These are phyloP conservation scores for Monosporascus sp. DNA, from an alignment of 2,329 filamentous ascomycete species.

Conservation along the genomic window DNA sequence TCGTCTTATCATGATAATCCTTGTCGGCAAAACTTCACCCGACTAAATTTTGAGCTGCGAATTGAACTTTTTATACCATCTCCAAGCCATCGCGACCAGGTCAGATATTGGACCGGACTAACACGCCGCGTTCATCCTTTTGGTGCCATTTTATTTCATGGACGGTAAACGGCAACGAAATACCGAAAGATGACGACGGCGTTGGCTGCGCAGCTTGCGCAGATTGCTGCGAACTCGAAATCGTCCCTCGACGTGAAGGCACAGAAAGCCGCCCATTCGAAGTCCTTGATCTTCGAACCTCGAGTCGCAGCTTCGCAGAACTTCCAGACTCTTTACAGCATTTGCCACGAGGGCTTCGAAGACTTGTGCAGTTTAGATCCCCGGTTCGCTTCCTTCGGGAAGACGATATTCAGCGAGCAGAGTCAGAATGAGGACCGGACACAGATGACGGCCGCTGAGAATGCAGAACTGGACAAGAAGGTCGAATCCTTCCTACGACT, in stretches of 20 bases:
- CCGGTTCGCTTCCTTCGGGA: constrained; percentile 68
- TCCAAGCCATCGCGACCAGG: background rate
- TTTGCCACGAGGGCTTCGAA: constrained; percentile 84
- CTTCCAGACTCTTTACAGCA: constrained; percentile 80
- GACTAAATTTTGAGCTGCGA: background rate
- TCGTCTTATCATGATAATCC: background rate
- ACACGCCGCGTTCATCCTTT: constrained; percentile 4
- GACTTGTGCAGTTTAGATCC: constrained; percentile 84
- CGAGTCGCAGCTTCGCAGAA: constrained; percentile 80
- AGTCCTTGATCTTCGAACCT: constrained; percentile 90
- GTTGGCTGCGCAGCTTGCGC: constrained; percentile 88
- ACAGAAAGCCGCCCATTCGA: constrained; percentile 84
- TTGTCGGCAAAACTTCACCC: background rate
- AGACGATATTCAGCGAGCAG: constrained; percentile 86
- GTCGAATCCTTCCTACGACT: constrained; percentile 80
- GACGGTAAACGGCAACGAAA: constrained; percentile 2
- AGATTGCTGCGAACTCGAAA: constrained; percentile 84
- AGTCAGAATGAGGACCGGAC: constrained; percentile 84
- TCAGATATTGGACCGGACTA: background rate
- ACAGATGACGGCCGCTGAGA: constrained; percentile 76
- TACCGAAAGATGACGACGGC: constrained; percentile 64
- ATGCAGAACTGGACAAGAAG: constrained; percentile 70
- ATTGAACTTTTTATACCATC: background rate
- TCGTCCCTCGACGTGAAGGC: constrained; percentile 89
- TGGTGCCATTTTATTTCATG: constrained; percentile 9